Base-by-base conservation (phyloP, 768 basidiomycete species). In the Glaciozyma antarctica region DNA sequence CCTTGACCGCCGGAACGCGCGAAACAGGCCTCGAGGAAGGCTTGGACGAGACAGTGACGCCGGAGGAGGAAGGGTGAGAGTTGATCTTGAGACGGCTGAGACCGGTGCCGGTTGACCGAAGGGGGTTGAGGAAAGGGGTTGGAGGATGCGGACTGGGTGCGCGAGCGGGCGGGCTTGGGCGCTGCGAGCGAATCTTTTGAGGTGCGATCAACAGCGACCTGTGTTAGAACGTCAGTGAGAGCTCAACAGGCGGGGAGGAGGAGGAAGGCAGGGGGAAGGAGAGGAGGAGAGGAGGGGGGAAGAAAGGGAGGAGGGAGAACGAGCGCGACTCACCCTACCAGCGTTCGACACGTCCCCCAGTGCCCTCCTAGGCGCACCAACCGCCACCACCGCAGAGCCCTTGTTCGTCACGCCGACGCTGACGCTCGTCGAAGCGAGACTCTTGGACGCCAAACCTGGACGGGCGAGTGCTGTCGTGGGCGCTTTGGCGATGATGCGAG, bases 51-150 rank as follows among this genome's bases (percentile, higher is more conserved):
- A 38, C 55, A 34, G 47, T 38, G 4, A 15, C 51, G 12, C 49
- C 44, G 13, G 47, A 21, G 21, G 61, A 44, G 3, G 58, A 53
- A 17, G 68, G 41, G 58, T 38, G 53, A 26, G 30, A 34, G 28
- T 21, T 52, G 57, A 70, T 64, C 49, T 61, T 62, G 45, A 67
- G 65, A 6, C 66, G 63, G 15, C 51, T 34, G 34, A 67, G 47
- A 24, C 65, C 69, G 22, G 60, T 62, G 19, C 65, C 65, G 48
- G 69, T 70, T 15, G 69, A 66, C 0, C n/a, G 69, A 66, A 10
- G 65, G 69, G 19, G 63, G 69, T 56, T 66, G 69, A 4, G 24
- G 65, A 5, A 38, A 24, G 28, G 48, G 21, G 32, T 30, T 43
- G n/a, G 60, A 58, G 51, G 63, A 53, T 47, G 57, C 58, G 16